Base-by-base conservation (phyloP, 345 rosid genomes). In the Xanthoceras sorbifolium region DNA sequence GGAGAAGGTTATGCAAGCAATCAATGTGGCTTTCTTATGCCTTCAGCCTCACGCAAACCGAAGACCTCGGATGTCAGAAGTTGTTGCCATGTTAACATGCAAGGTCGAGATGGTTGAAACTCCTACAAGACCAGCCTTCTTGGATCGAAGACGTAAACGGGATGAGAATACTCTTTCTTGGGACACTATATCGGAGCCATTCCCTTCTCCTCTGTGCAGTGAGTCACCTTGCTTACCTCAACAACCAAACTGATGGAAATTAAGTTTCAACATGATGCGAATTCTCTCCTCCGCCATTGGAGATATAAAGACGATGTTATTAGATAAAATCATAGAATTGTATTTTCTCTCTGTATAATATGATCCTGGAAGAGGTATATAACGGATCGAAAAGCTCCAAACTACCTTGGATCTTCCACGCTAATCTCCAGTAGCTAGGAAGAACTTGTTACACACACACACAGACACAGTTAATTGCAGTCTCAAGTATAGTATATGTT, bases 1-100 rank as follows among this genome's bases (percentile, higher is more conserved):
- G 83, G 80, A 77, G 59, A 89, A 87, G 12, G 86, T 85, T 32
- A 4, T 85, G 79, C 86, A 78, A n/a, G 79, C 78, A 26, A 83
- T 89, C 25, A 75, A 83, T 14, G 88, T 84, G 5, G 91, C 95
- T n/a, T 80, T 88, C 40, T 73, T 89, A 10, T 86, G 91, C 69
- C 89, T 89, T 60, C 95, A 89, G 44, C 87, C 89, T 42, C 85
- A 80, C 4, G 86, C 88, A 18, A 81, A 78, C 67, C 68, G 78
- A 23, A 75, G 95, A 69, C 92, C 95, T 5, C 87, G 85, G 1
- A 89, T 91, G 95, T 91, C 93, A 14, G 82, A 83, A 69, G 76
- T 89, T 20, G 95, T 86, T 22, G 88, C 93, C 10, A 82, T 83
- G 87, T 71, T 91, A 44, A 91, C 91, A 0, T 88, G 85, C 76